Base-by-base conservation (phyloP, 208 protist species). In the Polymyxa betae region DNA sequence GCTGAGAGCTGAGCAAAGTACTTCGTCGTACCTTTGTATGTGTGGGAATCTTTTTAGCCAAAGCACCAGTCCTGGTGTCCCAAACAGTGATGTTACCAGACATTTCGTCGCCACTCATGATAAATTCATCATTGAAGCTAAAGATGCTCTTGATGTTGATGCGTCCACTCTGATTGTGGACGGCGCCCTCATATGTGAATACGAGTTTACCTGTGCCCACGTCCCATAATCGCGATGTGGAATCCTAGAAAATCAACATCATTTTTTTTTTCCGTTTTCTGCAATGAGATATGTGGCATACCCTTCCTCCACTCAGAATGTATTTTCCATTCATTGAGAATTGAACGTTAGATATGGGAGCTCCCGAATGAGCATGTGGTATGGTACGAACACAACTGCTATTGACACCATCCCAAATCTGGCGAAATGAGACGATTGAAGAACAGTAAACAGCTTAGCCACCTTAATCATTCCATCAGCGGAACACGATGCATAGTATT, bases 111-210 rank as follows among this genome's bases (percentile, higher is more conserved):
- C 72, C 72, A n/a, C 72, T 82, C 72, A 82, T 35, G 72, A 82
- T n/a, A n/a, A 82, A 82, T n/a, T 82, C 72, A 43, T 82, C 72
- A 43, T 82, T 82, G 72, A 45, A 82, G n/a, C 72, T 82, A 43
- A 82, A 82, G 12, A 43, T 16, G 72, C 72, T 82, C 72, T 82
- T 82, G 72, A 82, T 82, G 35, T 35, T 45, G 35, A 82, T 35
- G 16, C n/a, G 72, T n/a, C 35, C n/a, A 35, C 16, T 82, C 35
- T 82, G n/a, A n/a, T 43, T 82, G 40, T 82, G 72, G 5, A 35
- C 35, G 5, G 72, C 72, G 5, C 72, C 72, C n/a, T 82, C 72
- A 12, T 45, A 82, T 82, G 72, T 82, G n/a, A 38, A n/a, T 20
- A 82, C 72, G 35, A 82, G 72, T 5, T n/a, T 5, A 20, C 72